Evolutionary conservation across 2,329 filamentous ascomycete genomes (phyloP), one percentile per base, ranked within the genome.

Genomic region (Aspergillus udagawae): DNA sequence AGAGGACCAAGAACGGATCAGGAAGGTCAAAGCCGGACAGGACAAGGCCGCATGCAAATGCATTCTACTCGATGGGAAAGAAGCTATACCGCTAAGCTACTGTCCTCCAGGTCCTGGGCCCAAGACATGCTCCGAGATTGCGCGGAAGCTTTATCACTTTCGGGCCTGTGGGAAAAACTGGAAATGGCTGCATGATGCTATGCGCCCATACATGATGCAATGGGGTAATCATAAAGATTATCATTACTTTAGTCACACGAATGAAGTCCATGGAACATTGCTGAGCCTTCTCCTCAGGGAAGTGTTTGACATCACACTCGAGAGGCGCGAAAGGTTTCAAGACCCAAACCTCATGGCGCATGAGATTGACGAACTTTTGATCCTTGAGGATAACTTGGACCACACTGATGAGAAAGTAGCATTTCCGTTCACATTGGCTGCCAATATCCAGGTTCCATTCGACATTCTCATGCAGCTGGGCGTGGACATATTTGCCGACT

Each of bases 381-480:
- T 69, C 1, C 65, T 74, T 1, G 63, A 65, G 44, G 62, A 60
- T 20, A 51, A 58, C 10, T 38, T 57, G 6, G 54, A 61, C 9
- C 60, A 65, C 56, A 25, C 49, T 10, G 29, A 57, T 1, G 63
- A 23, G 29, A 48, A 51, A 27, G 56, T 9, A 23, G 56, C 53
- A 47, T 70, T 75, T 32, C 71, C 72, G 5, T 75, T 75, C 50
- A 70, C 67, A 6, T 64, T 68, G 25, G 62, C 67, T 2, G 72
- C 66, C 14, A 75, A 75, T 54, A 70, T 75, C 35, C 63, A 63
- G n/a, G 67, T 75, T 3, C 72, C 73, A 0, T 74, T 74, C 49
- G 67, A 74, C 53, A 75, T 74, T 20, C 61, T 75, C 14, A 60
- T 66, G 29, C 59, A 58, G 12, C 63, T 75, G 14, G 73, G 73